Evolutionary conservation across 192 early-diverging fungal species (phyloP).

Genomic region (Helicostylum pulchrum): DNA sequence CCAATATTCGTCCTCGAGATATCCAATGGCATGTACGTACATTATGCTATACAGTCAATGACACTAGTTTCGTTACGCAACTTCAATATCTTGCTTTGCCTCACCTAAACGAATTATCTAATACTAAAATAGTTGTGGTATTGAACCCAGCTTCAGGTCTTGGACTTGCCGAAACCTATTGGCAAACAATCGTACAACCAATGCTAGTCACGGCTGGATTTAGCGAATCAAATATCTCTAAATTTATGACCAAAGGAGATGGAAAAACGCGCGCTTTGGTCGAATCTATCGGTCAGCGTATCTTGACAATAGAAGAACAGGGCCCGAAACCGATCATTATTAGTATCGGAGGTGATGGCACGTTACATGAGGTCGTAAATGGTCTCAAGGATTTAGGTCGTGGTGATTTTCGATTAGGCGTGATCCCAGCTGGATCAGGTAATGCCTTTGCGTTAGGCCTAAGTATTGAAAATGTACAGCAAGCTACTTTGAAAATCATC

Average conservation of each 20-base stretch:
- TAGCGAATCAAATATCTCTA: constrained; percentile 1
- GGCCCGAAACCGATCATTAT: constrained; percentile 28
- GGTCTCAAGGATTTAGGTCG: constrained; percentile 36
- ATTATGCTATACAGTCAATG: neutral
- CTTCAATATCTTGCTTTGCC: too few species aligned
- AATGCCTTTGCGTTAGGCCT: constrained; percentile 46
- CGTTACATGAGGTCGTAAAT: constrained; percentile 49
- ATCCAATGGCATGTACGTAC: neutral
- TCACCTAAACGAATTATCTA: neutral
- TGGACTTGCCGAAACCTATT: constrained; percentile 25
- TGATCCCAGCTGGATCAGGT: constrained; percentile 46
- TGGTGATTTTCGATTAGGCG: constrained; percentile 28
- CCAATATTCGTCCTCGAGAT: neutral
- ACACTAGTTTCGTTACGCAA: neutral
- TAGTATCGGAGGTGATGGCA: constrained; percentile 49
- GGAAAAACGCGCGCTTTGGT: constrained; percentile 27
- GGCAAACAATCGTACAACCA: constrained; percentile 36
- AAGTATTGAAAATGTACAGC: constrained; percentile 31
- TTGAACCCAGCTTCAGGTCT: constrained; percentile 39
- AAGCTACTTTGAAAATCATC: constrained; percentile 38
- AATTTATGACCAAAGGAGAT: constrained; percentile 24
- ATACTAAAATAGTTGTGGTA: constrained; percentile 34
- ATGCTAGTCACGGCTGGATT: constrained; percentile 32
- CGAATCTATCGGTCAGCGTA: constrained; percentile 30
- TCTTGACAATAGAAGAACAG: neutral